These are phyloP conservation scores for Colletotrichum lupini DNA, from an alignment of 2,329 filamentous ascomycete species.

Conservation along the genomic window DNA sequence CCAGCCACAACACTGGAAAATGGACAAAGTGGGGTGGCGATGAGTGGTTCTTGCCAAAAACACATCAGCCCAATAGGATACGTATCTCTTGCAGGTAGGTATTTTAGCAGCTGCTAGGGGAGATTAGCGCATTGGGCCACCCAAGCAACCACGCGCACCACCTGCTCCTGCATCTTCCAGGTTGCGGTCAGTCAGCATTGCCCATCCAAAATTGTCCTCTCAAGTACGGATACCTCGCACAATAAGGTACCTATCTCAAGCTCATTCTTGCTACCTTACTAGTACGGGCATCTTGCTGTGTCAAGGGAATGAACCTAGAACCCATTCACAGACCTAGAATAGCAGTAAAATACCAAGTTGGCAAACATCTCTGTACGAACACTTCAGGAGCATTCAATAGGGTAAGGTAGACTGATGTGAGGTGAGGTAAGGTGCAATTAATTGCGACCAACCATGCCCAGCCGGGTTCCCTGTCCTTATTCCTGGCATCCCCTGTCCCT, in stretches of 20 bases:
- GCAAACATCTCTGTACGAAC: background rate
- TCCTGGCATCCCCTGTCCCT: conserved; percentile 11
- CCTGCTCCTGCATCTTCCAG: background rate
- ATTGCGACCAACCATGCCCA: background rate
- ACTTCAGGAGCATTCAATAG: too few species aligned
- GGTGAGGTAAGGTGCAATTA: background rate
- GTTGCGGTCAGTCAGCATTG: background rate
- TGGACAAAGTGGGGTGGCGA: background rate
- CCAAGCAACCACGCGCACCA: conserved; percentile 22
- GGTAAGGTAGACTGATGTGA: too few species aligned
- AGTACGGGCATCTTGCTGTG: too few species aligned
- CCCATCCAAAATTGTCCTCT: background rate
- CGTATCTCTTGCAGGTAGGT: background rate
- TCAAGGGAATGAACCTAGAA: background rate
- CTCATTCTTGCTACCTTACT: too few species aligned
- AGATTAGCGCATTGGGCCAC: conserved; percentile 19
- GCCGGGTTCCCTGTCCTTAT: conserved; percentile 1
- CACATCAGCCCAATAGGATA: conserved; percentile 1
- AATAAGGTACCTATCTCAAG: background rate
- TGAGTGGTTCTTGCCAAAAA: background rate
- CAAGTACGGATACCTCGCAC: background rate
- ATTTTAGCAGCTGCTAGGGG: background rate
- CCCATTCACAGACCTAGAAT: background rate
- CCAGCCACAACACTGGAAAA: conserved; percentile 17
- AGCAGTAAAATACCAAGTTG: background rate